Conservation (phyloP, 768 basidiomycete species). For the Cystofilobasidium bisporidii region DNA sequence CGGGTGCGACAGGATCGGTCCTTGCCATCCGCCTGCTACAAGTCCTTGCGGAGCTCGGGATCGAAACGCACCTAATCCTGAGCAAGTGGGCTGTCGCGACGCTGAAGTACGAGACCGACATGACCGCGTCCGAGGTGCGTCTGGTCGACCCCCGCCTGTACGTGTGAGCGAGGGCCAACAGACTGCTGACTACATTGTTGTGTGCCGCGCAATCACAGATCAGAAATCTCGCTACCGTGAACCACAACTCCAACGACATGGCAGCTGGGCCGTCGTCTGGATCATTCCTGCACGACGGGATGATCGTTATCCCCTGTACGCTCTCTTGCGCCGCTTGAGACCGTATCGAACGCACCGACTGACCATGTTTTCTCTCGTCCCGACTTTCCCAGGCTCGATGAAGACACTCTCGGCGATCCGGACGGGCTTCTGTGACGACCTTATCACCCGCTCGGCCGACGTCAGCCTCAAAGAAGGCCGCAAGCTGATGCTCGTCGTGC, state of each 20-base stretch:
- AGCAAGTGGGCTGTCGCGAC: slow-evolving; percentile 20
- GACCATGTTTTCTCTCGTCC: background rate
- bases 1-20: slow-evolving; percentile 11
- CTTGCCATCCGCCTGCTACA: slow-evolving; percentile 15
- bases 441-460: slow-evolving; percentile 18
- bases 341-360: no score
- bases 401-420: slow-evolving; percentile 18
- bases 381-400: slow-evolving; percentile 5
- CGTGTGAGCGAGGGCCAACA: no score
- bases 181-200: no score
- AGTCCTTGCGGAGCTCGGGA: slow-evolving; percentile 10
- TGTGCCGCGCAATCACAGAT: no score
- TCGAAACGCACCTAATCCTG: slow-evolving; percentile 21
- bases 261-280: slow-evolving; percentile 8
- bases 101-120: slow-evolving; percentile 22
- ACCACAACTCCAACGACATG: slow-evolving; percentile 12
- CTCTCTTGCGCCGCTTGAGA: background rate
- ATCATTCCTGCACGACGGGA: slow-evolving; percentile 19
- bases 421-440: slow-evolving; percentile 16
- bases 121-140: slow-evolving; percentile 13
- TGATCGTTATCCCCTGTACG: slow-evolving; percentile 18
- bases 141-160: no score
- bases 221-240: slow-evolving; percentile 1
- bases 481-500: slow-evolving; percentile 14
- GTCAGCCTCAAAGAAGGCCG: slow-evolving; percentile 18